These are phyloP conservation scores for Mycena chlorophos DNA, from an alignment of 768 basidiomycete species.

Conservation along the genomic window DNA sequence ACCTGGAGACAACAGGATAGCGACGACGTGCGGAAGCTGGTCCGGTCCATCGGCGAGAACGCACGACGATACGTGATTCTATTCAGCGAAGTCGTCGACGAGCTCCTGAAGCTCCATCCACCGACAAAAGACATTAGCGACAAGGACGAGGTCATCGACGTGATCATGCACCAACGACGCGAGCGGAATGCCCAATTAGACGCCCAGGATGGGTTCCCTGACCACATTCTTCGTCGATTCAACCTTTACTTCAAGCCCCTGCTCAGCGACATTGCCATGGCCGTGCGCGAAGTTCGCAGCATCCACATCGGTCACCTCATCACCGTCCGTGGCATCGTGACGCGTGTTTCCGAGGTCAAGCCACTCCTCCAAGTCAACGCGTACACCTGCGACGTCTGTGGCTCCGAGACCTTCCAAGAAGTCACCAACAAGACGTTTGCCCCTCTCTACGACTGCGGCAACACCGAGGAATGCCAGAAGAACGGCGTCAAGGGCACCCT, in stretches of 20 bases:
- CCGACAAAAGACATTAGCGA: conserved; percentile 90
- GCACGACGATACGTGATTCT: conserved; percentile 87
- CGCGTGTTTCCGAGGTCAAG: conserved; percentile 98
- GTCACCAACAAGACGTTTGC: conserved; percentile 89
- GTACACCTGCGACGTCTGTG: conserved; percentile 97
- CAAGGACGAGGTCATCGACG: conserved; percentile 93
- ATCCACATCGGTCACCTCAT: conserved; percentile 87
- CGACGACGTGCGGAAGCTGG: conserved; percentile 70
- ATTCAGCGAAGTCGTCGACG: conserved; percentile 89
- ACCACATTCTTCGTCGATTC: conserved; percentile 90
- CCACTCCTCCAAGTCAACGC: conserved; percentile 96
- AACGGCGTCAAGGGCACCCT: conserved; percentile 87
- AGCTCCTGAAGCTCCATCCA: conserved; percentile 65
- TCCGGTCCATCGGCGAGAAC: conserved; percentile 77
- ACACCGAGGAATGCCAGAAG: conserved; percentile 79
- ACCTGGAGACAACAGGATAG: conserved; percentile 53
- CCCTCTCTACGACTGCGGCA: conserved; percentile 87
- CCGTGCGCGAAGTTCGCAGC: conserved; percentile 90
- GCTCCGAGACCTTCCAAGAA: conserved; percentile 98
- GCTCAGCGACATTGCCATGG: conserved; percentile 70
- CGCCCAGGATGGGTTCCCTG: conserved; percentile 78
- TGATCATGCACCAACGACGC: conserved; percentile 90
- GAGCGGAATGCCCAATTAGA: conserved; percentile 85
- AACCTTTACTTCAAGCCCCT: conserved; percentile 94
- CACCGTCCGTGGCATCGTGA: conserved; percentile 96